Evolutionary conservation across 192 early-diverging fungal species (phyloP), one percentile per base, ranked within the genome.

Genomic region (Funneliformis mosseae): DNA sequence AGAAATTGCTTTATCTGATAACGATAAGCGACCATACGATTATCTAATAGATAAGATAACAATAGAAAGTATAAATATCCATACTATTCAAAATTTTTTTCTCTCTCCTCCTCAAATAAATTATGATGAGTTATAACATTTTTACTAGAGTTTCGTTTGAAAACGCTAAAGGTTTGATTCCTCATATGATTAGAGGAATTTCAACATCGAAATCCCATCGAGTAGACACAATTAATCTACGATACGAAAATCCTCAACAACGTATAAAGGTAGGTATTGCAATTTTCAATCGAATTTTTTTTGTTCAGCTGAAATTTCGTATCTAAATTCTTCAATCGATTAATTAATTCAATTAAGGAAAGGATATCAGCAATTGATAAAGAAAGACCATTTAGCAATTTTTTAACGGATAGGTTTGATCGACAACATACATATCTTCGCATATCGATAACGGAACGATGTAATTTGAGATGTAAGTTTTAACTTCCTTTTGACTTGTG

Each of bases 371-470:
- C 68, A 6, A 86, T 88, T 28, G 84, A 88, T 18, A 62, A 81
- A 46, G 80, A 85, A 79, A 76, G 79, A 48, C 87, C 87, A 12
- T 88, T 88, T 38, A 85, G 84, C 25, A 80, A 62, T 10, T 83
- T 85, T 33, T 72, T 97, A 74, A 83, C 85, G 0, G 97, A 98
- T 82, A 87, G 88, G 60, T 97, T 97, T 89, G 89, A 90, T 25
- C 91, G 97, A 39, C 88, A 92, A 79, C 97, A 99, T 84, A 95
- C 92, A 46, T 99, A 99, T 74, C 88, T 99, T 73, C 93, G 97
- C 16, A 97, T 99, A 41, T 96, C 95, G 0, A 83, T 99, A 9
- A 98, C 97, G 3, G 97, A 99, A 85, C 88, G 91, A 64, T 99
- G 97, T 88, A 99, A 99, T 82, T 87, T 99, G 74, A 89, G 97